Evolutionary conservation across 495 filamentous ascomycete species (phyloP).

Genomic region (Apodospora peruviana): DNA sequence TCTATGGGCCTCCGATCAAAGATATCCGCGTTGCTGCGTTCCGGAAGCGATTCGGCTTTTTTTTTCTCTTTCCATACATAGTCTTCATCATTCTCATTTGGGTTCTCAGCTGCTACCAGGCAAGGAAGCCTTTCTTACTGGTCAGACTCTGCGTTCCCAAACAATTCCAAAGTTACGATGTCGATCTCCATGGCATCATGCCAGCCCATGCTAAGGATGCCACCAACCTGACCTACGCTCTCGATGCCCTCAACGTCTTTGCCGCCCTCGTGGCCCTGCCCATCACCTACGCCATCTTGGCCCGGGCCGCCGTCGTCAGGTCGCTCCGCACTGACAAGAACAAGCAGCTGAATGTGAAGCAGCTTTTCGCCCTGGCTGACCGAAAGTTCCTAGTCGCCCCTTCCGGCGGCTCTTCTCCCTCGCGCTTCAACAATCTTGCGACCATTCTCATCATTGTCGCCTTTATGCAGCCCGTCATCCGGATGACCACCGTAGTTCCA

Average conservation of each 20-base stretch:
- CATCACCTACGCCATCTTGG: slow-evolving; percentile 11
- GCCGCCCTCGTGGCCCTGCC: slow-evolving; percentile 6
- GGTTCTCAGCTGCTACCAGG: neutral
- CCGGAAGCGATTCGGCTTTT: too few relatives aligned
- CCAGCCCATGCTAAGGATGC: neutral
- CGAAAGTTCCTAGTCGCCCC: too few relatives aligned
- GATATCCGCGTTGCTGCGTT: too few relatives aligned
- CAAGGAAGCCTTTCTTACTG: neutral
- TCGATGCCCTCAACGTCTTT: slow-evolving; percentile 3
- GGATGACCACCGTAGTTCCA: too few relatives aligned
- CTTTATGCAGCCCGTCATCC: too few relatives aligned
- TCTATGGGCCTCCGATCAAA: too few relatives aligned
- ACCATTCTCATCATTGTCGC: too few relatives aligned
- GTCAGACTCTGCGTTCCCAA: neutral
- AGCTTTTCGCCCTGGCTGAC: slow-evolving; percentile 4
- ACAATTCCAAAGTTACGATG: neutral
- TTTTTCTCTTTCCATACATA: neutral
- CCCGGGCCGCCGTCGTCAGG: slow-evolving; percentile 3
- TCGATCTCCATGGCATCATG: neutral
- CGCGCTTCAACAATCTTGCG: too few relatives aligned
- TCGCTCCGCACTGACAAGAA: neutral
- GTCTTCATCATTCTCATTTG: neutral
- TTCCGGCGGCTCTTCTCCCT: too few relatives aligned
- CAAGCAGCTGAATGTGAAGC: slow-evolving; percentile 2
- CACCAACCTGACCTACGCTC: neutral